A percentile compares a stretch with the other conserved stretches of the same genome.
Conservation (phyloP, 257 asterid species). For the Primulina tabacum region DNA sequence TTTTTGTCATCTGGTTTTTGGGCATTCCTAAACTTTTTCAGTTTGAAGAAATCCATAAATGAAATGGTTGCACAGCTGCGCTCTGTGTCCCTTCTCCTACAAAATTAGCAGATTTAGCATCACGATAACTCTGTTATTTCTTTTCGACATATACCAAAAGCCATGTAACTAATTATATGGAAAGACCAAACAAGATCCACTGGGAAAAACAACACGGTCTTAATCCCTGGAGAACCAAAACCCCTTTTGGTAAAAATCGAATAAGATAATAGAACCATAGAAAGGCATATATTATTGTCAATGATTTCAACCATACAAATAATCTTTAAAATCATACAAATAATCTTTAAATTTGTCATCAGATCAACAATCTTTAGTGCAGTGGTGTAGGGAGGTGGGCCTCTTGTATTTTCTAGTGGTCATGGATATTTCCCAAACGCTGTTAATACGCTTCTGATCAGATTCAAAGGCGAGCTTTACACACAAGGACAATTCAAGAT, state of each 20-base stretch:
- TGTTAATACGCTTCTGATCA: too few relatives aligned
- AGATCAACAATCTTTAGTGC: slow-evolving; percentile 28
- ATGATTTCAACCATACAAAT: neutral
- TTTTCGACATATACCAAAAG: neutral
- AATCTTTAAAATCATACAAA: neutral
- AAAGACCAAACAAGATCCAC: neutral
- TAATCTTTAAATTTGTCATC: neutral
- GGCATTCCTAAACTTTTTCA: slow-evolving; percentile 60
- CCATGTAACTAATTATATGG: neutral
- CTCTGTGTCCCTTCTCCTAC: slow-evolving; percentile 15
- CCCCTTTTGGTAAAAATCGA: neutral
- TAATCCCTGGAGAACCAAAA: slow-evolving; percentile 8
- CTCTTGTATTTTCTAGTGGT: neutral
- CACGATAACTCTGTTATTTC: slow-evolving; percentile 12
- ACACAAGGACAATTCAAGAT: neutral
- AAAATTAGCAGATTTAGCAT: slow-evolving; percentile 1
- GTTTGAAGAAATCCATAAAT: slow-evolving; percentile 71
- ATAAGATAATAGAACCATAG: neutral
- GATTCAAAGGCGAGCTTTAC: too few relatives aligned
- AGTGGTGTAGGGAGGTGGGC: too few relatives aligned
- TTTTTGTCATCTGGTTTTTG: slow-evolving; percentile 46
- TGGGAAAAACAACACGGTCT: neutral
- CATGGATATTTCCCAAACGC: neutral
- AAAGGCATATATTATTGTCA: slow-evolving; percentile 11
- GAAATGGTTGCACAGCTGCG: slow-evolving; percentile 8